Evolutionary conservation across 495 filamentous ascomycete species (phyloP).

Genomic region (Penicillium tannophilum): DNA sequence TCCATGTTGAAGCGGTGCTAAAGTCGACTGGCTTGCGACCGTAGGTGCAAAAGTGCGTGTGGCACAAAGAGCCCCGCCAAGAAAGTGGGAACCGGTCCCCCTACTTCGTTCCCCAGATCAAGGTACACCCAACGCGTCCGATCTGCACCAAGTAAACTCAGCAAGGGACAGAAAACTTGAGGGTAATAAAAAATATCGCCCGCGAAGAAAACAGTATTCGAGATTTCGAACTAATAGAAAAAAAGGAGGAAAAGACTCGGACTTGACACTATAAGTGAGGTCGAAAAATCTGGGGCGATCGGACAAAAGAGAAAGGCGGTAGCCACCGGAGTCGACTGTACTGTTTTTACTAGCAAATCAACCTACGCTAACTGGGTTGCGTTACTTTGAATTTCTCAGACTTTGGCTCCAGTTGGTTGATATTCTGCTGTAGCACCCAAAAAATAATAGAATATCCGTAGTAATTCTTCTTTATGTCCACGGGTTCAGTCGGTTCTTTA

Average conservation of each 20-base stretch:
- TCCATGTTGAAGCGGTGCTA: constrained; percentile 58
- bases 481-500: too few species aligned
- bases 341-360: background rate
- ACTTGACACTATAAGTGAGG: background rate
- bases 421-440: too few species aligned
- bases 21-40: constrained; percentile 28
- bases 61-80: constrained; percentile 35
- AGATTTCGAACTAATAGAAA: background rate
- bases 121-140: background rate
- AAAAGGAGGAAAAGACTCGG: background rate
- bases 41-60: constrained; percentile 31
- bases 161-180: background rate
- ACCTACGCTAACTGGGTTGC: too few species aligned
- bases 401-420: too few species aligned
- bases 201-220: background rate
- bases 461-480: too few species aligned
- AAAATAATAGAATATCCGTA: too few species aligned
- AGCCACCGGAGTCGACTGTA: background rate
- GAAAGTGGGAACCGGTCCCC: constrained; percentile 32
- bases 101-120: constrained; percentile 25
- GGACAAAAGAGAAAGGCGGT: background rate
- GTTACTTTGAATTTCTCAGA: too few species aligned
- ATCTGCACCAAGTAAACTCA: background rate
- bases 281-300: background rate
- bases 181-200: background rate